Conservation (phyloP, 176 grass and related monocot species). For the Oryza meridionalis region DNA sequence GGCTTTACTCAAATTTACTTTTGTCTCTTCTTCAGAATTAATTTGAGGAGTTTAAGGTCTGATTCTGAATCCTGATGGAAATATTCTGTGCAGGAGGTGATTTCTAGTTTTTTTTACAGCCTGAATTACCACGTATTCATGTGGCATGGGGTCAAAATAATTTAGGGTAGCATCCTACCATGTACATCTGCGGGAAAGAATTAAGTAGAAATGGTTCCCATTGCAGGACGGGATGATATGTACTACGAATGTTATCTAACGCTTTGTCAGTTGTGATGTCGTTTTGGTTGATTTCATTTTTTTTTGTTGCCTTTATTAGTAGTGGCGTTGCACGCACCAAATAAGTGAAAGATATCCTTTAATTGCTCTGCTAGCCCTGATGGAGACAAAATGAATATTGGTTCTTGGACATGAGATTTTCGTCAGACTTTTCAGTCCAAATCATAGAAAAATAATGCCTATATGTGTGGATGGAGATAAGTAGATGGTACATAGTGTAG, state of each 20-base stretch:
- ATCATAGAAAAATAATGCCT: too few relatives aligned
- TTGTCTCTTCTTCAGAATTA: conserved; percentile 10
- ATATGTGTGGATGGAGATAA: too few relatives aligned
- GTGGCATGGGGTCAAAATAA: neutral
- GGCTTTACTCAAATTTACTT: neutral
- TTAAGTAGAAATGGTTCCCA: neutral
- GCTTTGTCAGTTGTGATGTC: conserved; percentile 8
- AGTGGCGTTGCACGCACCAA: neutral
- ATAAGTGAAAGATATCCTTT: neutral
- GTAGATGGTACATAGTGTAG: too few relatives aligned
- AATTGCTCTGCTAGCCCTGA: neutral
- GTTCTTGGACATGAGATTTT: neutral
- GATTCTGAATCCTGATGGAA: neutral
- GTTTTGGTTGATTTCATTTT: neutral
- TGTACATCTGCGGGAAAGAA: neutral
- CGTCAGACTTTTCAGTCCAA: neutral
- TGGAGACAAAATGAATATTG: neutral
- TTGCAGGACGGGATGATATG: neutral
- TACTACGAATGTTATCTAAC: neutral
- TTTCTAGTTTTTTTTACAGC: neutral
- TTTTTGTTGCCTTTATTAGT: neutral
- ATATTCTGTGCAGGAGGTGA: neutral
- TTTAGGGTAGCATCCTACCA: neutral
- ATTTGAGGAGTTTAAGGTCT: neutral
- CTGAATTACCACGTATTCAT: neutral